Evolutionary conservation across 2,329 filamentous ascomycete species (phyloP).

Genomic region (Xylaria sp.): DNA sequence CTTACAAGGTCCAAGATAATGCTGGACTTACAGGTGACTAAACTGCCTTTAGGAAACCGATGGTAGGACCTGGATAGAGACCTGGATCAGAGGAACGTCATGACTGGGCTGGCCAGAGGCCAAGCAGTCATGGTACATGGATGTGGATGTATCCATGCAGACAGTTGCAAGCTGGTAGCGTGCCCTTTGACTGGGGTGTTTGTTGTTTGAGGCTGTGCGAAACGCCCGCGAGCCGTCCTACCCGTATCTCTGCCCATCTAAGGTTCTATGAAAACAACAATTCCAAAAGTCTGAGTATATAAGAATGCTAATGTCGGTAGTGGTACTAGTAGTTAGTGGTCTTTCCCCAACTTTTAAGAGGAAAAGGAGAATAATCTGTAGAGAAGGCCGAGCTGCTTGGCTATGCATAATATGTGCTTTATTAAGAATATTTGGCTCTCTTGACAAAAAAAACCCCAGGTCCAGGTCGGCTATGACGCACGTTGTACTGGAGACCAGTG

Average conservation of each 20-base stretch:
- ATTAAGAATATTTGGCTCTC: not conserved
- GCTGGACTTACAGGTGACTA: not conserved
- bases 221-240: conserved; percentile 27
- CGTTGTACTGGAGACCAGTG: conserved; percentile 18
- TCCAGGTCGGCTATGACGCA: conserved; percentile 27
- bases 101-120: conserved; percentile 20
- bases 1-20: not conserved
- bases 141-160: conserved; percentile 7
- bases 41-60: conserved; percentile 5
- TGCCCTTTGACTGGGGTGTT: not conserved
- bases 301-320: too few relatives aligned
- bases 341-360: too few relatives aligned
- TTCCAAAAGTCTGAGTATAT: not conserved
- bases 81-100: not conserved
- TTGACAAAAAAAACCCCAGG: not conserved
- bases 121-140: conserved; percentile 4
- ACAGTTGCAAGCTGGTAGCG: conserved; percentile 15
- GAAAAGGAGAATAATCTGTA: not conserved
- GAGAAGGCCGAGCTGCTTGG: not conserved
- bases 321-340: not conserved
- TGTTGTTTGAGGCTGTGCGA: conserved; percentile 31
- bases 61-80: not conserved
- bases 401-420: not conserved
- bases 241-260: conserved; percentile 5
- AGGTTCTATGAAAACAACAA: not conserved